These are phyloP conservation scores for Hypoxylon sp. DNA, from an alignment of 2,329 filamentous ascomycete genomes.

Conservation along the genomic window DNA sequence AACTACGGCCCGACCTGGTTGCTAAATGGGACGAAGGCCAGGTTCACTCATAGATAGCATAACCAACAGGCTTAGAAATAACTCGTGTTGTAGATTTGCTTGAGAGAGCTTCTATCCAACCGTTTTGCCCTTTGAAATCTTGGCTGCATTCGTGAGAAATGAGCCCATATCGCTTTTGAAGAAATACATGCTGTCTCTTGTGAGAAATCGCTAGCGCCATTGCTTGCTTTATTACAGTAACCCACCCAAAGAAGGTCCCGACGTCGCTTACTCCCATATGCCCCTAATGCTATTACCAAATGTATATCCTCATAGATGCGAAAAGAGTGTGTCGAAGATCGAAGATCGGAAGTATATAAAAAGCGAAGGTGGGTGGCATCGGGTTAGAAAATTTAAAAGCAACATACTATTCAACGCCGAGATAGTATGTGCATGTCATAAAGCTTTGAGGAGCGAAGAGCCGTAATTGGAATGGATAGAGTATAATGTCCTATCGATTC, in stretches of 20 bases:
- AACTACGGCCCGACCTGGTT: not conserved
- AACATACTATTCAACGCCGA: slow-evolving; percentile 1
- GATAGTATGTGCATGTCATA: not conserved
- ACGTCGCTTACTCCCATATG: slow-evolving; percentile 48
- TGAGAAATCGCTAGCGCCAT: slow-evolving; percentile 36
- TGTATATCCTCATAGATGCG: slow-evolving; percentile 32
- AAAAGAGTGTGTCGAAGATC: slow-evolving; percentile 38
- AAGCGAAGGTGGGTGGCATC: slow-evolving; percentile 11
- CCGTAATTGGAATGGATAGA: not conserved
- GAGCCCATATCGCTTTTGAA: slow-evolving; percentile 23
- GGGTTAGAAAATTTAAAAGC: not conserved
- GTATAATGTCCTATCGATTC: not conserved
- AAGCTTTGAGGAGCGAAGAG: not conserved
- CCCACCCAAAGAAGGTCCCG: slow-evolving; percentile 38
- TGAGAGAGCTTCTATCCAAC: slow-evolving; percentile 23
- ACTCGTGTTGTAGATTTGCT: slow-evolving; percentile 25
- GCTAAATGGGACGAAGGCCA: not conserved
- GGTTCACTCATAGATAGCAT: not conserved
- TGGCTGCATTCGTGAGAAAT: slow-evolving; percentile 21
- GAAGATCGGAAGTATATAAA: slow-evolving; percentile 14
- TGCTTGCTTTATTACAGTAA: slow-evolving; percentile 44
- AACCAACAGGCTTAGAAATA: slow-evolving; percentile 10
- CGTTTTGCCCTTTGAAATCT: slow-evolving; percentile 17
- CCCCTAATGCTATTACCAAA: slow-evolving; percentile 44
- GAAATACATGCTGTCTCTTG: slow-evolving; percentile 20